Evolutionary conservation across 2,329 filamentous ascomycete genomes (phyloP).

Genomic region (Didymella exigua): DNA sequence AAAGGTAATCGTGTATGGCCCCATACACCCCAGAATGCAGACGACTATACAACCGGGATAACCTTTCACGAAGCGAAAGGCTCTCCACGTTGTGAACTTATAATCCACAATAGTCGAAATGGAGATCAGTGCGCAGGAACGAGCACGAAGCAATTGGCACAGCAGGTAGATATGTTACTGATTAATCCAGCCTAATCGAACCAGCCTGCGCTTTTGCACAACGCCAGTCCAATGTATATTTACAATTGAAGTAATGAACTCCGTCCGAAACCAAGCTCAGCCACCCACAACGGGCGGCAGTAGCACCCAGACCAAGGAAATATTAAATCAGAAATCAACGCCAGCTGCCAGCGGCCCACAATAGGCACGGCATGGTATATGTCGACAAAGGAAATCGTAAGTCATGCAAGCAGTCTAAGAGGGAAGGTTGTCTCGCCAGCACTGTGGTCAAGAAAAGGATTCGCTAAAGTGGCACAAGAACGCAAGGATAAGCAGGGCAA

Average conservation of each 20-base stretch:
- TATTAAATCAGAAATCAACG: not conserved
- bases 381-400: constrained; percentile 42
- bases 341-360: constrained; percentile 21
- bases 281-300: constrained; percentile 17
- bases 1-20: not conserved
- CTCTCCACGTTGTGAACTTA: not conserved
- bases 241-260: constrained; percentile 2
- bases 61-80: not conserved
- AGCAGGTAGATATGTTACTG: not conserved
- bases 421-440: constrained; percentile 1
- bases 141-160: not conserved
- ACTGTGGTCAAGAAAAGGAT: not conserved
- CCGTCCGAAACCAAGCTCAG: not conserved
- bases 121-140: not conserved
- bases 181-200: constrained; percentile 5
- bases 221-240: constrained; percentile 12
- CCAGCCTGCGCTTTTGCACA: not conserved
- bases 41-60: not conserved
- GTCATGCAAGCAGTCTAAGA: constrained; percentile 38
- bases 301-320: constrained; percentile 14
- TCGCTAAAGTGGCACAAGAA: constrained; percentile 13
- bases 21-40: not conserved
- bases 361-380: constrained; percentile 24
- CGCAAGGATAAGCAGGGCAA: not conserved
- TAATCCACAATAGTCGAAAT: not conserved